Evolutionary conservation across 352 stramenopile genomes (phyloP).

Genomic region (Poterioochromonas sp.): DNA sequence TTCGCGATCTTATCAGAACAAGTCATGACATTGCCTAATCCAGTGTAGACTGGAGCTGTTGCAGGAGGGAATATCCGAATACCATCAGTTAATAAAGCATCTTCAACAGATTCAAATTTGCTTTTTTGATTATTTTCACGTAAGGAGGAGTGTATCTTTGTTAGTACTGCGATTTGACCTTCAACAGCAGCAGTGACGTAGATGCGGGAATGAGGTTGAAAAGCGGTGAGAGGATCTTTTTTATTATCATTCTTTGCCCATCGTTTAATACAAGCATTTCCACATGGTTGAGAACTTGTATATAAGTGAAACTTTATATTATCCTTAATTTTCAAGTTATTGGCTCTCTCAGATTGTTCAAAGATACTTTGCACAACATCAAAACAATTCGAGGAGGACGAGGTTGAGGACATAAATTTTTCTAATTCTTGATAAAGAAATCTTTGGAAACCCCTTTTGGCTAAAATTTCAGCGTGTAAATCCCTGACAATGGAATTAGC

Average conservation of each 20-base stretch:
- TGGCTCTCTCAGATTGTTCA: neutral
- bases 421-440: neutral
- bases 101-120: neutral
- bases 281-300: constrained; percentile 36
- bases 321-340: neutral
- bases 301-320: constrained; percentile 35
- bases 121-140: neutral
- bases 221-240: neutral
- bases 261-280: constrained; percentile 38
- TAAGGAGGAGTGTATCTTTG: neutral
- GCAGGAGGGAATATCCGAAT: neutral
- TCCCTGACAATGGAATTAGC: constrained; percentile 1
- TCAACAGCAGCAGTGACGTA: neutral
- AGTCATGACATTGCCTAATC: constrained; percentile 33
- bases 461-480: constrained; percentile 38
- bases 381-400: neutral
- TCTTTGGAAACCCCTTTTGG: constrained; percentile 23
- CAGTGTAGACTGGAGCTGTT: constrained; percentile 12
- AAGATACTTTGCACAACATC: neutral
- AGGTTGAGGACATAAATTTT: neutral
- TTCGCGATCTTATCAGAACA: constrained; percentile 43
- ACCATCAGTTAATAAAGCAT: neutral
- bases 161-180: too few species aligned
- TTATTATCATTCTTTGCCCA: constrained; percentile 39
- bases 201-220: too few species aligned